Percentiles rank a stretch among this genome's conserved stretches.
phyloP scores from a whole-genome alignment of 129 eudicot genomes.

The Flaveria brownii region DNA sequence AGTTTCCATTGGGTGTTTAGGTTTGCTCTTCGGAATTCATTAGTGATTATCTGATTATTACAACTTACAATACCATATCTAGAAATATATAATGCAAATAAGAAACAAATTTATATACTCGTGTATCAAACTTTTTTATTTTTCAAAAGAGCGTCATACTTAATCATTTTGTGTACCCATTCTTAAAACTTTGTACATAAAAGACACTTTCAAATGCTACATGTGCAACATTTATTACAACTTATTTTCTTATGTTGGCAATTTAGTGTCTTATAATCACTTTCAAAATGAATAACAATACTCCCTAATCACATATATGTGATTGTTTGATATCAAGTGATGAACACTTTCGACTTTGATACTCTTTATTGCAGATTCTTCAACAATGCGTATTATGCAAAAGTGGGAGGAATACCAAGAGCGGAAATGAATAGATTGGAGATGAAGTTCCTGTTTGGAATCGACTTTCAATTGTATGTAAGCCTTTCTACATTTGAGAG shows the following conservation, averaged over 20 bases:
- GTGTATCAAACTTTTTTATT: no score
- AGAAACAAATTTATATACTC: no score
- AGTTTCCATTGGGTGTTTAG: neutral
- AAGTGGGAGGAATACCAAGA: slow-evolving; percentile 79
- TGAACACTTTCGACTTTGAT: neutral
- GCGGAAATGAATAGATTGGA: slow-evolving; percentile 65
- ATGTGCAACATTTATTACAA: no score
- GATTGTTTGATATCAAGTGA: neutral
- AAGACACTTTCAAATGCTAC: neutral
- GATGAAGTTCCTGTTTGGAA: slow-evolving; percentile 61
- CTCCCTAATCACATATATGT: neutral
- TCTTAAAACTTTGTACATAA: neutral
- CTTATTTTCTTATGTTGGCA: no score
- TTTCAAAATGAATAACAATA: neutral
- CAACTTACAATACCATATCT: neutral
- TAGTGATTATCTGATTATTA: neutral
- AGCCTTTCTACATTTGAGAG: slow-evolving; percentile 48
- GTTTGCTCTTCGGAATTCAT: neutral
- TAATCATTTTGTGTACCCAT: neutral
- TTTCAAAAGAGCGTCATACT: neutral
- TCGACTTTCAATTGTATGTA: slow-evolving; percentile 58
- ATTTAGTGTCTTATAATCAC: neutral
- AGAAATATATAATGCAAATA: no score
- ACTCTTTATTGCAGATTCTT: slow-evolving; percentile 51
- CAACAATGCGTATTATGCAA: slow-evolving; percentile 75